phyloP scores from a whole-genome alignment of 176 grass and related monocot genomes.

The Elaeis guineensis region DNA sequence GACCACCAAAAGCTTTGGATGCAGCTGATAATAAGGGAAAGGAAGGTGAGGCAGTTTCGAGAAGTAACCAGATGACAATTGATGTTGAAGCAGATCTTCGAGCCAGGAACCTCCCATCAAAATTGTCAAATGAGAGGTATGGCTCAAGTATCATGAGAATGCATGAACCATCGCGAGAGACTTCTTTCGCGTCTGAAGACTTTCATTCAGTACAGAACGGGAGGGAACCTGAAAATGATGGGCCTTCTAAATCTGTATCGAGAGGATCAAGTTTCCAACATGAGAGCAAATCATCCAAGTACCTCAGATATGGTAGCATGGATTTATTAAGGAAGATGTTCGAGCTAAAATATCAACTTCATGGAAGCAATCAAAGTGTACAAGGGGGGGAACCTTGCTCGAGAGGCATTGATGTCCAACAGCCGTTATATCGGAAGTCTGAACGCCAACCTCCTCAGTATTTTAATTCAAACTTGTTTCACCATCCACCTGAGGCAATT shows the following conservation, averaged over 20 bases:
- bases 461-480: constrained; percentile 21
- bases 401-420: constrained; percentile 27
- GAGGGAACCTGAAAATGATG: constrained; percentile 33
- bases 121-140: constrained; percentile 32
- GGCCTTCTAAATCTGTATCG: constrained; percentile 32
- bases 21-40: constrained; percentile 25
- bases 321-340: constrained; percentile 71
- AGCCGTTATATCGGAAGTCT: constrained; percentile 14
- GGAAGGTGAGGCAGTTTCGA: constrained; percentile 12
- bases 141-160: constrained; percentile 4
- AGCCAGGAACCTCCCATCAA: constrained; percentile 21
- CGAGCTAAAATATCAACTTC: constrained; percentile 52
- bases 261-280: constrained; percentile 27
- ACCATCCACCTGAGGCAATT: constrained; percentile 30
- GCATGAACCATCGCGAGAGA: constrained; percentile 20
- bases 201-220: constrained; percentile 46
- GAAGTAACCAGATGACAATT: constrained; percentile 8
- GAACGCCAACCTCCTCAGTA: constrained; percentile 28
- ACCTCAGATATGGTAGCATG: neutral
- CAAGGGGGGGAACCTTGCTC: constrained; percentile 23
- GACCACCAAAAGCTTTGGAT: constrained; percentile 10
- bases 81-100: neutral
- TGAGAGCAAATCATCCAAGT: constrained; percentile 23
- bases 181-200: constrained; percentile 60
- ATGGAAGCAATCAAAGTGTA: constrained; percentile 32